These are phyloP conservation scores for Rehmannia glutinosa DNA, from an alignment of 257 asterid genomes.

Conservation along the genomic window DNA sequence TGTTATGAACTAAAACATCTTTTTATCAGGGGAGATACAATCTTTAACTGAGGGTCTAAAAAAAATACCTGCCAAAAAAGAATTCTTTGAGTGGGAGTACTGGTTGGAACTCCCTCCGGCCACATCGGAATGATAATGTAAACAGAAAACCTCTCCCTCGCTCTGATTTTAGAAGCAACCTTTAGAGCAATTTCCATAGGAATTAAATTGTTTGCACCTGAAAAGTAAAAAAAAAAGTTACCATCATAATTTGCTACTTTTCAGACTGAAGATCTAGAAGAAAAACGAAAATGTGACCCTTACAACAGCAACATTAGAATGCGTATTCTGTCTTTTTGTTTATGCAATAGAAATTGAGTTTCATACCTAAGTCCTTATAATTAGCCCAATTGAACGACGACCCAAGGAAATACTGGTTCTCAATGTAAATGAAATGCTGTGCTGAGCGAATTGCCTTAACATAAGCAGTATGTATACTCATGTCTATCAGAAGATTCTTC, in stretches of 20 bases:
- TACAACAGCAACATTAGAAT: background rate
- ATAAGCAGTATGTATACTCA: slow-evolving; percentile 93
- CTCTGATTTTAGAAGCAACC: slow-evolving; percentile 71
- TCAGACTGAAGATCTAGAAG: background rate
- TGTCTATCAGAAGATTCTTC: slow-evolving; percentile 81
- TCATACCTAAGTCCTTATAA: slow-evolving; percentile 64
- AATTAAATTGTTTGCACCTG: slow-evolving; percentile 92
- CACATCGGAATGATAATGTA: slow-evolving; percentile 88
- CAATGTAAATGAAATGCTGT: slow-evolving; percentile 85
- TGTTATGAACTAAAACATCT: background rate
- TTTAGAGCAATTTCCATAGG: slow-evolving; percentile 96
- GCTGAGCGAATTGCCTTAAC: slow-evolving; percentile 92
- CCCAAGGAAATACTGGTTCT: slow-evolving; percentile 91
- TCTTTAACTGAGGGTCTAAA: background rate
- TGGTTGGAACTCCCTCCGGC: slow-evolving; percentile 93
- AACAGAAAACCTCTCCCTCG: slow-evolving; percentile 73
- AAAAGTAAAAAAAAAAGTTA: background rate
- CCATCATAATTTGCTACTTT: slow-evolving; percentile 9
- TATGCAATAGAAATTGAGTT: background rate
- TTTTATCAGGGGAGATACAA: background rate
- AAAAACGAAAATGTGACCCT: background rate
- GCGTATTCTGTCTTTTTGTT: background rate
- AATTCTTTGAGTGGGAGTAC: slow-evolving; percentile 80
- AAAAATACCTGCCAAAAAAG: slow-evolving; percentile 81
- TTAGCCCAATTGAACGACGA: slow-evolving; percentile 76